Conservation (phyloP, 2,329 filamentous ascomycete genomes). For the Colletotrichum sp. region DNA sequence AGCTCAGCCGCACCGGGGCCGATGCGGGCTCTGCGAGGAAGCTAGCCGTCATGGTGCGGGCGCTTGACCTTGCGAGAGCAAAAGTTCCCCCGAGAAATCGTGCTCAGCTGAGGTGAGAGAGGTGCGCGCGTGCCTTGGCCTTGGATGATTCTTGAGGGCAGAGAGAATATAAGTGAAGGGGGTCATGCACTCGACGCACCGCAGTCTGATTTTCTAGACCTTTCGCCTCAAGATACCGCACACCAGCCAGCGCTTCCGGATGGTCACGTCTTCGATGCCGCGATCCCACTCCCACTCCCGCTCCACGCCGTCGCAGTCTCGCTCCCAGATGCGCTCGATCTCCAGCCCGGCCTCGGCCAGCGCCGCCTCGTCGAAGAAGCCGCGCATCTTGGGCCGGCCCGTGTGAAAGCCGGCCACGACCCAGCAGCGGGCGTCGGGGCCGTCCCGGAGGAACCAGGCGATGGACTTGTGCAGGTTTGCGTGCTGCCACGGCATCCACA, state of each 20-base stretch:
- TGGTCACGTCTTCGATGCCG: slow-evolving; percentile 64
- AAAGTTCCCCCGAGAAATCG: neutral
- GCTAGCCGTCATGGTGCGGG: neutral
- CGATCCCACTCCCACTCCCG: slow-evolving; percentile 67
- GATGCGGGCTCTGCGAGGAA: neutral
- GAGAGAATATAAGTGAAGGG: neutral
- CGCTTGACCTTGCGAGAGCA: neutral
- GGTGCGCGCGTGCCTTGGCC: neutral
- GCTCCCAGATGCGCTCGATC: slow-evolving; percentile 71
- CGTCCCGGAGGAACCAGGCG: slow-evolving; percentile 61
- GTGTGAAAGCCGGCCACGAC: slow-evolving; percentile 78
- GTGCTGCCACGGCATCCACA: slow-evolving; percentile 79
- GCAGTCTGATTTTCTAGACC: neutral
- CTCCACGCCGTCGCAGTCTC: slow-evolving; percentile 68
- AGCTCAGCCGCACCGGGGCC: slow-evolving; percentile 9
- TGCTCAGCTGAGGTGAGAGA: neutral
- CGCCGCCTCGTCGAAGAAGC: slow-evolving; percentile 62
- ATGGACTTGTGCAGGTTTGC: slow-evolving; percentile 68
- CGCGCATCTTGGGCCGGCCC: slow-evolving; percentile 67
- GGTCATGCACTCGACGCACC: neutral
- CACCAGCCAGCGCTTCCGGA: slow-evolving; percentile 74
- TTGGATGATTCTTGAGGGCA: neutral
- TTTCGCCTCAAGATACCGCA: slow-evolving; percentile 57
- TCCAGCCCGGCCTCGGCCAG: slow-evolving; percentile 58
- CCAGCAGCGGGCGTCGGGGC: slow-evolving; percentile 57